Evolutionary conservation across 805 yeast species (phyloP).

Genomic region (Sungouiozyma intestinalis): DNA sequence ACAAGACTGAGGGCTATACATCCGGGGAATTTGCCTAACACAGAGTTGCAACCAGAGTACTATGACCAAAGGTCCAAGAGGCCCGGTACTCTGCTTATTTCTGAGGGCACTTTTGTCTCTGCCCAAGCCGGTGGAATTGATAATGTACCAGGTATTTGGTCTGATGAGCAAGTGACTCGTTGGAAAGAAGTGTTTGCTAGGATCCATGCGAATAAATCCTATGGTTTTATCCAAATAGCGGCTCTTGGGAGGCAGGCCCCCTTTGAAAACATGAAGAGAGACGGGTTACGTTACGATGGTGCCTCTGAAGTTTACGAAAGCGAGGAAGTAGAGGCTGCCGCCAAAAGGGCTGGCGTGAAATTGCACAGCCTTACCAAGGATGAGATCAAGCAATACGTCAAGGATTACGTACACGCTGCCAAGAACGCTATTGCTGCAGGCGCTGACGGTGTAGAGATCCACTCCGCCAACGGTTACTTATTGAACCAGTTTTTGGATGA

Average conservation of each 20-base stretch:
- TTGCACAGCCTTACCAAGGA: constrained; percentile 22
- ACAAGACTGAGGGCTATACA: constrained; percentile 31
- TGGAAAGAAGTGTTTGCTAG: constrained; percentile 40
- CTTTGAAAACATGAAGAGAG: constrained; percentile 29
- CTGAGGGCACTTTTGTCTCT: constrained; percentile 46
- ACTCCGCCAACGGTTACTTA: constrained; percentile 58
- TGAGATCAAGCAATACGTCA: constrained; percentile 32
- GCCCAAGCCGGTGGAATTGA: constrained; percentile 32
- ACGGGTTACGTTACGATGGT: constrained; percentile 30
- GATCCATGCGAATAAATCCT: constrained; percentile 41
- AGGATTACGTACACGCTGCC: constrained; percentile 37
- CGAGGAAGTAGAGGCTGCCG: constrained; percentile 28
- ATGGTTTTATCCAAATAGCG: constrained; percentile 41
- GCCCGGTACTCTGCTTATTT: constrained; percentile 46
- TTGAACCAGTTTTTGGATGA: constrained; percentile 44
- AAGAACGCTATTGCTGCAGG: constrained; percentile 26
- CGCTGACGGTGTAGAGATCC: constrained; percentile 55
- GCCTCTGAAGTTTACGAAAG: constrained; percentile 29
- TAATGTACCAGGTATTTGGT: constrained; percentile 39
- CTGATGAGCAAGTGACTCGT: constrained; percentile 34
- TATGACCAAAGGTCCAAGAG: constrained; percentile 42
- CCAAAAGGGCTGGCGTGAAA: constrained; percentile 23
- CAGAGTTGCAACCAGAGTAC: constrained; percentile 36
- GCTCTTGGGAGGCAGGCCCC: constrained; percentile 33
- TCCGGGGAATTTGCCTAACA: constrained; percentile 32